Evolutionary conservation across 2,329 filamentous ascomycete species (phyloP).

Genomic region (Fusarium secorum): DNA sequence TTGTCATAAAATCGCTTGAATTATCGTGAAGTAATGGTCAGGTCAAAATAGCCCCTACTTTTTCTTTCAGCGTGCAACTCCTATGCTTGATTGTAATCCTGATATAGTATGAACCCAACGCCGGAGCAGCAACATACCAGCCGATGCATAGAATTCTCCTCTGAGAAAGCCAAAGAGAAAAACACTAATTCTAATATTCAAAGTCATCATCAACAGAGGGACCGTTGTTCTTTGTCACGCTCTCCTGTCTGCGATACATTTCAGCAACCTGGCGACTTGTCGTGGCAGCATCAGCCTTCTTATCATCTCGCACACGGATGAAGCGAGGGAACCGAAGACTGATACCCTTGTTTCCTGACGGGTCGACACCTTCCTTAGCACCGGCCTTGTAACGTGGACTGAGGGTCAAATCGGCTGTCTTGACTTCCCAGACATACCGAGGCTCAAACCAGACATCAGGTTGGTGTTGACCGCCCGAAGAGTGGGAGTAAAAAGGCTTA

Average conservation of each 20-base stretch:
- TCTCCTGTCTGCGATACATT: slow-evolving; percentile 97
- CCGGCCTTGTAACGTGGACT: slow-evolving; percentile 95
- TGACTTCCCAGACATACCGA: slow-evolving; percentile 94
- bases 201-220: slow-evolving; percentile 95
- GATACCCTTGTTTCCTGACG: slow-evolving; percentile 77
- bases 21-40: neutral
- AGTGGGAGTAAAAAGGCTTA: slow-evolving; percentile 95
- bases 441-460: slow-evolving; percentile 99
- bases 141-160: neutral
- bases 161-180: neutral
- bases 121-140: slow-evolving; percentile 12
- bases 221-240: slow-evolving; percentile 84
- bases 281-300: slow-evolving; percentile 92
- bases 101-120: slow-evolving; percentile 7
- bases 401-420: slow-evolving; percentile 92
- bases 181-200: slow-evolving; percentile 74
- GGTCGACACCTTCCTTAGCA: slow-evolving; percentile 78
- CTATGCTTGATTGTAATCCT: neutral
- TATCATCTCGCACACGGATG: slow-evolving; percentile 91
- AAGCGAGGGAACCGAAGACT: slow-evolving; percentile 91
- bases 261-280: slow-evolving; percentile 86
- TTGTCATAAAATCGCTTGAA: neutral
- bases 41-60: neutral
- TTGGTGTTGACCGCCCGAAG: slow-evolving; percentile 84
- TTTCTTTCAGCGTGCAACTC: slow-evolving; percentile 1